These are phyloP conservation scores for Hypomyces perniciosus DNA, from an alignment of 2,329 filamentous ascomycete species.

Conservation along the genomic window DNA sequence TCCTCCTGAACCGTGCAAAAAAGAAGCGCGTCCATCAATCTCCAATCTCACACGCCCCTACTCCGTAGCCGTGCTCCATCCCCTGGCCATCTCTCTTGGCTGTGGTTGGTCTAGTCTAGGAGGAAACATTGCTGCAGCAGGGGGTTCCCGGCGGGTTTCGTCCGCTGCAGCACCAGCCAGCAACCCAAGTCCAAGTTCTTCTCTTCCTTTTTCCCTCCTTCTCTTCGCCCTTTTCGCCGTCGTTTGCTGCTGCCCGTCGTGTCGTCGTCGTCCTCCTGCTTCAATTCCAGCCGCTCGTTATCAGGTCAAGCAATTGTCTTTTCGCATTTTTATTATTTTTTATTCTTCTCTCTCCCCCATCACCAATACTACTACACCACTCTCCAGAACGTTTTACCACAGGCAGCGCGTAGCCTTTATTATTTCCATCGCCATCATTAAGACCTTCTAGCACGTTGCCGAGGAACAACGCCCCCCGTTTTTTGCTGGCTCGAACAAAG, in stretches of 20 bases:
- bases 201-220: constrained; percentile 21
- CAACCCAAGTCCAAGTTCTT: constrained; percentile 7
- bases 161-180: constrained; percentile 5
- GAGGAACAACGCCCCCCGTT: constrained; percentile 15
- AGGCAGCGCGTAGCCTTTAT: constrained; percentile 7
- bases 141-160: constrained; percentile 12
- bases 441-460: constrained; percentile 16
- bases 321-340: constrained; percentile 21
- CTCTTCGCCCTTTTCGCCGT: constrained; percentile 22
- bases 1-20: no score
- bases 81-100: constrained; percentile 8
- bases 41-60: constrained; percentile 1
- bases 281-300: constrained; percentile 36
- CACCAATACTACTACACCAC: neutral
- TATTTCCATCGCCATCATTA: constrained; percentile 9
- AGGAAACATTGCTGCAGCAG: constrained; percentile 8
- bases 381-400: constrained; percentile 2
- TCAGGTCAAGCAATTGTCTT: constrained; percentile 25
- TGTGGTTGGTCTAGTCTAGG: constrained; percentile 11
- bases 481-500: neutral
- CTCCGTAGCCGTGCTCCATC: neutral
- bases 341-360: constrained; percentile 13
- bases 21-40: neutral
- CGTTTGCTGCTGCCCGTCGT: constrained; percentile 11
- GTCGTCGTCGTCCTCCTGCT: constrained; percentile 16